These are phyloP conservation scores for Salix exigua DNA, from an alignment of 345 rosid genomes.

Conservation along the genomic window DNA sequence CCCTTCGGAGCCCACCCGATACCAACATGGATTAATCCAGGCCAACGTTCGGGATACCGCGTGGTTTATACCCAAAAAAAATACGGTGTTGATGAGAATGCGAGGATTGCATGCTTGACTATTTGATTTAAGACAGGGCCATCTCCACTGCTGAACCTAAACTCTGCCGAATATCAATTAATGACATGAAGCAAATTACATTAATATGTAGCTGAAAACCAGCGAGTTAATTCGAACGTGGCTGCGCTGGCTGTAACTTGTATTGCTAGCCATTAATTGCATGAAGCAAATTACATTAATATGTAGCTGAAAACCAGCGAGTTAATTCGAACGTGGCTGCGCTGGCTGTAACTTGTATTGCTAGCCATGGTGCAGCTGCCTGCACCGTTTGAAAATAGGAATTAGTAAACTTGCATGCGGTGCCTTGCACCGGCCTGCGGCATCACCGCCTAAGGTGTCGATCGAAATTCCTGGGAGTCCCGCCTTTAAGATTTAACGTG, in stretches of 20 bases:
- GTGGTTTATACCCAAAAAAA: too few species aligned
- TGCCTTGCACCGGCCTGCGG: background rate
- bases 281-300: too few species aligned
- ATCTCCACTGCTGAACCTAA: background rate
- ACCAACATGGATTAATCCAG: too few species aligned
- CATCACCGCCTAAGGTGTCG: background rate
- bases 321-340: background rate
- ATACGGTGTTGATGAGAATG: background rate
- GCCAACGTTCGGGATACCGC: too few species aligned
- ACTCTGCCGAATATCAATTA: background rate
- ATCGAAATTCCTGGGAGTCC: background rate
- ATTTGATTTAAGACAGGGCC: background rate
- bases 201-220: background rate
- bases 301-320: background rate
- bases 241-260: background rate
- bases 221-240: background rate
- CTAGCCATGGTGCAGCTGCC: background rate
- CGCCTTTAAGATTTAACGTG: background rate
- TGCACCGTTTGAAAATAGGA: background rate
- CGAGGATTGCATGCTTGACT: background rate
- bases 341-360: background rate
- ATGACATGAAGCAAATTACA: too few species aligned
- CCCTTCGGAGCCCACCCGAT: too few species aligned
- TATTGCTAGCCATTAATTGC: background rate
- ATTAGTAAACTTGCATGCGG: background rate